phyloP scores from a whole-genome alignment of 2,329 filamentous ascomycete species.

The Sporothrix schenckii region DNA sequence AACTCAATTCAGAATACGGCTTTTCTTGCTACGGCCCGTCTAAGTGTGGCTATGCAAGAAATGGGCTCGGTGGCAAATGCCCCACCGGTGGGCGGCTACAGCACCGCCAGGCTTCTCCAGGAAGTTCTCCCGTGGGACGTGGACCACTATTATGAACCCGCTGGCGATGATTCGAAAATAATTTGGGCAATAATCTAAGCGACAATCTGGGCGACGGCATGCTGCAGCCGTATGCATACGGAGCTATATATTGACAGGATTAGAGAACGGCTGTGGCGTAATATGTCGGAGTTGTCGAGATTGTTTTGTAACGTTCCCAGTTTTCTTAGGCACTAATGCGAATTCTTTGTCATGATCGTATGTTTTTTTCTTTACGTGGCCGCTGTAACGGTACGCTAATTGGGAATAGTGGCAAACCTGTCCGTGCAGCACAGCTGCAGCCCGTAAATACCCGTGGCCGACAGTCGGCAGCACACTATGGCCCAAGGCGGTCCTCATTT shows the following conservation, averaged over 20 bases:
- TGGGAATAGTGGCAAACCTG: neutral
- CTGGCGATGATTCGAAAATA: neutral
- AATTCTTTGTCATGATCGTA: slow-evolving; percentile 1
- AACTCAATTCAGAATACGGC: neutral
- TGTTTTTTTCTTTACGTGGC: neutral
- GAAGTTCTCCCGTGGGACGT: neutral
- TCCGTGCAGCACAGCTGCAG: too few relatives aligned
- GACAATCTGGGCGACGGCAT: neutral
- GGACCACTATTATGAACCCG: neutral
- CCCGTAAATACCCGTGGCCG: slow-evolving; percentile 22
- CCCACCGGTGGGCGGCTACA: neutral
- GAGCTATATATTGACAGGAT: neutral
- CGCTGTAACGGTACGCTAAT: neutral
- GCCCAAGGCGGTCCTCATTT: neutral
- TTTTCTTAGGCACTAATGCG: neutral
- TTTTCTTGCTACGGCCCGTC: neutral
- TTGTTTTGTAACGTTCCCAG: neutral
- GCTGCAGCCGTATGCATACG: slow-evolving; percentile 1
- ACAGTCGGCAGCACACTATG: neutral
- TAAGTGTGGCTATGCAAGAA: neutral
- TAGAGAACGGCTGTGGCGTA: too few relatives aligned
- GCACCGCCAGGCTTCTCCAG: neutral
- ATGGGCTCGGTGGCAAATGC: neutral
- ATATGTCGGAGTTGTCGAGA: too few relatives aligned
- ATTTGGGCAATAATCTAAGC: too few relatives aligned